These are phyloP conservation scores for Cyanodermella asteris DNA, from an alignment of 2,329 filamentous ascomycete genomes.

Conservation along the genomic window DNA sequence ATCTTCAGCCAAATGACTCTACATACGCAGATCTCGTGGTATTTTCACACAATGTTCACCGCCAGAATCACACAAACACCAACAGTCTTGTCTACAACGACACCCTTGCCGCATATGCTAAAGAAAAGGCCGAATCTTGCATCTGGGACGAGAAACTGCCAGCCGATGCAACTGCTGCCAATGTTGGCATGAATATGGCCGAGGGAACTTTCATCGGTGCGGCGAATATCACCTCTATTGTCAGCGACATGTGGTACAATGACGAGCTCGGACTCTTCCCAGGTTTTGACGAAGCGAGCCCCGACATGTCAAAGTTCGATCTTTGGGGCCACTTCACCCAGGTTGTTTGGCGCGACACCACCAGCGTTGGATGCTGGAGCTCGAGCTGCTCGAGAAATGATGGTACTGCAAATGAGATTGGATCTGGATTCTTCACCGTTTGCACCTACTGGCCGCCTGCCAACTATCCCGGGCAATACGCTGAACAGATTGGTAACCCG, in stretches of 20 bases:
- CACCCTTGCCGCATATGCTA: slow-evolving; percentile 41
- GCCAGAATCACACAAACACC: slow-evolving; percentile 55
- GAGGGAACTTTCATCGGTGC: slow-evolving; percentile 35
- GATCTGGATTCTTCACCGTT: slow-evolving; percentile 48
- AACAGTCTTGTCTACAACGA: slow-evolving; percentile 45
- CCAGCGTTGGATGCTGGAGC: slow-evolving; percentile 1
- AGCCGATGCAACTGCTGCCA: slow-evolving; percentile 16
- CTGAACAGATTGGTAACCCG: too few species aligned
- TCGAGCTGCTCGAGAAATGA: slow-evolving; percentile 4
- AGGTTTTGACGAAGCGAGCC: slow-evolving; percentile 36
- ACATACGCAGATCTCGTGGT: slow-evolving; percentile 22
- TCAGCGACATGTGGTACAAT: slow-evolving; percentile 79
- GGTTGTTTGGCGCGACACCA: slow-evolving; percentile 37
- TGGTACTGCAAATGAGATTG: slow-evolving; percentile 3
- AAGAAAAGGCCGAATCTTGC: slow-evolving; percentile 42
- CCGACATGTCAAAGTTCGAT: slow-evolving; percentile 40
- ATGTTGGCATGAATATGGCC: slow-evolving; percentile 69
- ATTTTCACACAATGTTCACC: slow-evolving; percentile 69
- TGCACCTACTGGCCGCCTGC: slow-evolving; percentile 69
- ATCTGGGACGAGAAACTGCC: slow-evolving; percentile 58
- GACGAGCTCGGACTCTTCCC: slow-evolving; percentile 42
- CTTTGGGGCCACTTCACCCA: slow-evolving; percentile 54
- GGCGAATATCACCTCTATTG: slow-evolving; percentile 40
- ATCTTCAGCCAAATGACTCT: slow-evolving; percentile 6
- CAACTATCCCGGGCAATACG: too few species aligned